A percentile compares a stretch with the other conserved stretches of the same genome.
Conservation (phyloP, 2,329 filamentous ascomycete genomes). For the Fusarium pseudocircinatum region DNA sequence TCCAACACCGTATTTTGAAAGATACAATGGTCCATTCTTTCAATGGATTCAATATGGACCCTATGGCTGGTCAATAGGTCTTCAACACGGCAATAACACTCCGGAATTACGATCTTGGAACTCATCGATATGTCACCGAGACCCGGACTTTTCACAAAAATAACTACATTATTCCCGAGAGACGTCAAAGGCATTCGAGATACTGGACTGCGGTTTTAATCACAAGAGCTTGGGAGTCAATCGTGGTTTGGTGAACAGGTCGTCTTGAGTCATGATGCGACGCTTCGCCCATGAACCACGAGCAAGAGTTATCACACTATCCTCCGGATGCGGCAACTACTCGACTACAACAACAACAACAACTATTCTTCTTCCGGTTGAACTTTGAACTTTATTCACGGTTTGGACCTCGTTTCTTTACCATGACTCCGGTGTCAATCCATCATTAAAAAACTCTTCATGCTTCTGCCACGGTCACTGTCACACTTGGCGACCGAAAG, state of each 20-base stretch:
- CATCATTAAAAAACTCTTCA: not conserved
- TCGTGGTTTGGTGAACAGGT: not conserved
- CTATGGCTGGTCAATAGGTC: not conserved
- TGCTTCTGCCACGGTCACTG: not conserved
- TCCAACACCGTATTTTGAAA: not conserved
- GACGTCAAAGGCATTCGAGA: not conserved
- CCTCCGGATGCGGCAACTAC: not conserved
- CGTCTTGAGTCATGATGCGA: not conserved
- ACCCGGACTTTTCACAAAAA: not conserved
- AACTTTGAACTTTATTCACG: not conserved
- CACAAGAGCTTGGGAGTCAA: conserved; percentile 19
- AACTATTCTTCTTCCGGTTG: not conserved
- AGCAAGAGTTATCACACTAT: conserved; percentile 17
- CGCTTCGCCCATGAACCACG: not conserved
- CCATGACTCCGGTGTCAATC: not conserved
- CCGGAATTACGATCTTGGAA: not conserved
- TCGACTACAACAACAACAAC: not conserved
- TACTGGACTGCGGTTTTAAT: not conserved
- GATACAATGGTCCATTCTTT: not conserved
- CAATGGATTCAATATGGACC: not conserved
- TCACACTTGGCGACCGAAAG: not conserved
- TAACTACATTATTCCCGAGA: not conserved
- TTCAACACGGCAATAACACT: not conserved
- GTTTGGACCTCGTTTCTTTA: too few species aligned
- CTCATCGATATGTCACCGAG: not conserved